Evolutionary conservation across 2,329 filamentous ascomycete genomes (phyloP), one percentile per base, ranked within the genome.

Genomic region (Talaromyces atroroseus): DNA sequence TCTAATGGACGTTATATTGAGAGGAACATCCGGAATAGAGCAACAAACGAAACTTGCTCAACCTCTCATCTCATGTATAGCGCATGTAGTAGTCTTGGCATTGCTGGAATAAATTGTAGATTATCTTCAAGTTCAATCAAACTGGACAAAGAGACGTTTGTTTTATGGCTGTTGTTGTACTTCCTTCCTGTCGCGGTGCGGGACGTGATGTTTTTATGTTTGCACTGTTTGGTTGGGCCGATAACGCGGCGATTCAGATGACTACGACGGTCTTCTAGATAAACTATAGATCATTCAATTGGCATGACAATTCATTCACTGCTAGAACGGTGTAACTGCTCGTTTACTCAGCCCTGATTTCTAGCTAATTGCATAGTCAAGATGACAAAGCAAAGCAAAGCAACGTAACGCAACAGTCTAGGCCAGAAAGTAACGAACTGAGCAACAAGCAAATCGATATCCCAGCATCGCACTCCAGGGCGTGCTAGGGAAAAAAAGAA

Each of bases 191-290:
- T 59, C 42, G 50, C 23, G 57, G 45, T 47, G 50, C 49, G 46
- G 49, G 58, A 56, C 49, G 38, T 54, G 53, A 54, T 60, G 47
- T 61, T 60, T 34, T 48, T 53, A 58, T 62, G 65, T 65, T 66
- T 66, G 64, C 53, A 56, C 44, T 51, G 66, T 65, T 66, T 66
- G 65, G 48, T 58, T 60, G 20, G 56, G 11, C 36, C 24, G 51
- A 58, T 54, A 54, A 44, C 56, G 18, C 23, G 3, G 14, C 24
- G 29, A 12, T 26, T 48, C 18, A 38, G 5, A 26, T 14, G n/a
- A 18, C n/a, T n/a, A n/a, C n/a, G n/a, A n/a, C n/a, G n/a, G n/a
- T n/a, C n/a, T n/a, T n/a, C n/a, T n/a, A n/a, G n/a, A n/a, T n/a
- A n/a, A n/a, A n/a, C n/a, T n/a, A n/a, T n/a, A 20, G 2, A 42